Base-by-base conservation (phyloP, 208 protist species). In the Leishmania arabica region DNA sequence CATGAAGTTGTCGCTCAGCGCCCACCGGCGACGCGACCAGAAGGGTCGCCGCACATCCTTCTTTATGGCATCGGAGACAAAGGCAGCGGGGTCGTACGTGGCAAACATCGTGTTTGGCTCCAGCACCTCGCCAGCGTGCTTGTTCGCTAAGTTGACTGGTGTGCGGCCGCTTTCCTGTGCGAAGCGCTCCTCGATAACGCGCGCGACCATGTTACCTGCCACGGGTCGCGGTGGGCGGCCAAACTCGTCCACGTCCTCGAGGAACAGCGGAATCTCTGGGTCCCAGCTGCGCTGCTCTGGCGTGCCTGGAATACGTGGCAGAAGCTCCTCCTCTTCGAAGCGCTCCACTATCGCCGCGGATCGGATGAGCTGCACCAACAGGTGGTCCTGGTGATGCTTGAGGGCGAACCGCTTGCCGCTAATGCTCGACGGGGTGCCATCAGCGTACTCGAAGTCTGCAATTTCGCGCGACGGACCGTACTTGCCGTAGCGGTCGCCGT, bases 211-310 rank as follows among this genome's bases (percentile, higher is more conserved):
- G 56, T 84, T 73, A n/a, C 70, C 72, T 58, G 60, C 72, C 9
- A 81, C 68, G 17, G 82, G 31, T 27, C 56, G 70, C 70, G 94
- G 92, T 19, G 91, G 81, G 40, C 82, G 86, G 54, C 95, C 95
- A 40, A 84, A 82, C 78, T 96, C 95, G 72, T 98, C 95, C 24
- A 94, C 81, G 64, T 98, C 95, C 77, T 96, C 93, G 1, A 98
- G 89, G 76, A 96, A 98, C 24, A 98, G 87, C 6, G 95, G 95
- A 51, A 98, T 94, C 68, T 90, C 89, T 27, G 93, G 93, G 72
- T 98, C 95, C 93, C 95, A 98, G 76, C 92, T 90, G 77, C 95
- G 95, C 87, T 96, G 93, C 86, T 96, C 92, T 15, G 87, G 78
- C 6, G 90, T 95, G 24, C 93, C 93, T 2, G 95, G 95, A 17